phyloP scores from a whole-genome alignment of 202 grass and related monocot genomes.

The Digitaria exilis region DNA sequence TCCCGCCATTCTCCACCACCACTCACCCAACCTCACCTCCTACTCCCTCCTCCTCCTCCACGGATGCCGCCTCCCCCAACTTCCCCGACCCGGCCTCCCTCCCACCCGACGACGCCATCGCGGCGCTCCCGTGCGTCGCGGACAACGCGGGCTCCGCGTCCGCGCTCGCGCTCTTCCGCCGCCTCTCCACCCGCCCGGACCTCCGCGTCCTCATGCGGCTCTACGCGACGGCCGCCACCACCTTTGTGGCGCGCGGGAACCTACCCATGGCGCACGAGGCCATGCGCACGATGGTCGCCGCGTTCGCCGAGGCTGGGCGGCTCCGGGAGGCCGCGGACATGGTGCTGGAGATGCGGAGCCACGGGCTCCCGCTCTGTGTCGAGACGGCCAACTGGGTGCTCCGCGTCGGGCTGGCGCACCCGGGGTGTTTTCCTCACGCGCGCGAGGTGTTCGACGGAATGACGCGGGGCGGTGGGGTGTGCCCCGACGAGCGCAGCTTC shows the following conservation, averaged over 20 bases:
- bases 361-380: slow-evolving; percentile 62
- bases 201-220: slow-evolving; percentile 66
- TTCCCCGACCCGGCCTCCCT: slow-evolving; percentile 39
- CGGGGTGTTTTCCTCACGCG: slow-evolving; percentile 41
- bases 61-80: slow-evolving; percentile 33
- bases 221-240: slow-evolving; percentile 67
- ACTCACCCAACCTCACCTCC: no score
- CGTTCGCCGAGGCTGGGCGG: slow-evolving; percentile 59
- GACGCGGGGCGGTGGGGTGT: slow-evolving; percentile 31
- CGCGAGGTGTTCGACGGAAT: slow-evolving; percentile 80
- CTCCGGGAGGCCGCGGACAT: slow-evolving; percentile 76
- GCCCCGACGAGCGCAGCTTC: slow-evolving; percentile 60
- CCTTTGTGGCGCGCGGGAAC: slow-evolving; percentile 63
- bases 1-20: slow-evolving; percentile 14
- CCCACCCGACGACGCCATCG: slow-evolving; percentile 61
- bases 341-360: slow-evolving; percentile 82
- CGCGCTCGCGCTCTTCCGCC: slow-evolving; percentile 65
- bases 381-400: slow-evolving; percentile 83
- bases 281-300: slow-evolving; percentile 63
- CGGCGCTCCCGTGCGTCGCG: slow-evolving; percentile 45
- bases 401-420: slow-evolving; percentile 38
- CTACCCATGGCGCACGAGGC: slow-evolving; percentile 83
- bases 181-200: slow-evolving; percentile 46
- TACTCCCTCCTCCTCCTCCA: no score
- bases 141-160: slow-evolving; percentile 62